phyloP scores from a whole-genome alignment of 805 yeast genomes.

The Grigorovia yakushimaensis region DNA sequence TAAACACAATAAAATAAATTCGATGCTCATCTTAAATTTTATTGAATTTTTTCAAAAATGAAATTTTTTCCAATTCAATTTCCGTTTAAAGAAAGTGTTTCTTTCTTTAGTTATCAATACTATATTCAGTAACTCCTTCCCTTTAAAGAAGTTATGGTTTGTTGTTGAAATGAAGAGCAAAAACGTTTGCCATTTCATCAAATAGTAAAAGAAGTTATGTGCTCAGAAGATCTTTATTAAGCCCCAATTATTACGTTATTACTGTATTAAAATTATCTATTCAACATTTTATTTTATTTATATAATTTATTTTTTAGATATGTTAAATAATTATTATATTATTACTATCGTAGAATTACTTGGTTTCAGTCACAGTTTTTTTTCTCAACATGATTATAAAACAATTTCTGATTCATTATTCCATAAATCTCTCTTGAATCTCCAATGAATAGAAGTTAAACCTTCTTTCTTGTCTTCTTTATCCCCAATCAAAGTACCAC shows the following conservation, averaged over 20 bases:
- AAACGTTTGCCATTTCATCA: too few relatives aligned
- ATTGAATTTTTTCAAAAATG: neutral
- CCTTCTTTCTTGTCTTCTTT: slow-evolving; percentile 44
- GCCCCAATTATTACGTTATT: too few relatives aligned
- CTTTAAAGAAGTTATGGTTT: neutral
- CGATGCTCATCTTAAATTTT: slow-evolving; percentile 5
- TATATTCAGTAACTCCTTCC: neutral
- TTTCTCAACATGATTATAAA: slow-evolving; percentile 13
- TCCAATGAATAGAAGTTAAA: slow-evolving; percentile 54
- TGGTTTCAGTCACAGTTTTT: neutral
- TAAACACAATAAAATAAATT: neutral
- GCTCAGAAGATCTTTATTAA: too few relatives aligned
- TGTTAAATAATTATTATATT: neutral
- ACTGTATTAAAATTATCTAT: neutral
- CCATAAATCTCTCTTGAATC: slow-evolving; percentile 50
- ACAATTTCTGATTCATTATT: slow-evolving; percentile 50
- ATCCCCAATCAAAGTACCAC: slow-evolving; percentile 51
- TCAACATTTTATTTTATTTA: neutral
- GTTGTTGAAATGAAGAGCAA: too few relatives aligned
- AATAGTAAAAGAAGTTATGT: too few relatives aligned
- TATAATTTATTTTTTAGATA: neutral
- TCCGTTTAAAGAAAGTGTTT: neutral
- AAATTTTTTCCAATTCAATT: neutral
- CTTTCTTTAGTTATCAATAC: neutral
- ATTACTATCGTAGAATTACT: neutral